These are phyloP conservation scores for Cydonia oblonga DNA, from an alignment of 331 rosid species.

Conservation along the genomic window DNA sequence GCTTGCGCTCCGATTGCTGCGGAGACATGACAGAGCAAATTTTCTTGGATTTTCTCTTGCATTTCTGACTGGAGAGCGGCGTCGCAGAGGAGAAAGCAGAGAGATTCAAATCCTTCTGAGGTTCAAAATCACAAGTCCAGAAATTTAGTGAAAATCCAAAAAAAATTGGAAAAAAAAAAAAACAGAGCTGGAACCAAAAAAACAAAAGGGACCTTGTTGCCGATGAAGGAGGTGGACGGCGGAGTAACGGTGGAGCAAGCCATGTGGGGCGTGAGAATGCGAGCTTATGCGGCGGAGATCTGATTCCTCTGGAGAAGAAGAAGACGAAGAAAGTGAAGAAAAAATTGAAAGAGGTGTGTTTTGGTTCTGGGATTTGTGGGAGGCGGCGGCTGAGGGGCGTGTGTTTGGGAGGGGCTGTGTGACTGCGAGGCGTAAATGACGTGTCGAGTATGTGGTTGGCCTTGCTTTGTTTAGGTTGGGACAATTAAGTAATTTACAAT, in stretches of 20 bases:
- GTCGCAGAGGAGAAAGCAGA: constrained; percentile 34
- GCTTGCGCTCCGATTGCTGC: constrained; percentile 66
- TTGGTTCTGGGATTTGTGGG: not conserved
- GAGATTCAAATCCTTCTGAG: constrained; percentile 41
- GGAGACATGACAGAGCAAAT: constrained; percentile 63
- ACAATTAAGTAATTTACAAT: too few species aligned
- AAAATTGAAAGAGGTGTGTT: not conserved
- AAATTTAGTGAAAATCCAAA: not conserved
- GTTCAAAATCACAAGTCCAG: not conserved
- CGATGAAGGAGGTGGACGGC: constrained; percentile 19
- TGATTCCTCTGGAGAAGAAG: not conserved
- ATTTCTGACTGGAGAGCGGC: constrained; percentile 26
- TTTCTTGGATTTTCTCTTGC: constrained; percentile 33
- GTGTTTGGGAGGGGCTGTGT: not conserved
- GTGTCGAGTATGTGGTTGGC: not conserved
- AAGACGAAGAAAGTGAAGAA: not conserved
- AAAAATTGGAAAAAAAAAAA: not conserved
- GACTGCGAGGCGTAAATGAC: not conserved
- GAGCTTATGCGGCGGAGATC: not conserved
- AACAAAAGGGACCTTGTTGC: constrained; percentile 17
- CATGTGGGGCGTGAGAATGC: constrained; percentile 15
- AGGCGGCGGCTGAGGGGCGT: not conserved
- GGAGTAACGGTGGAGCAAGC: constrained; percentile 31
- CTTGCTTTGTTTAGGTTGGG: not conserved
- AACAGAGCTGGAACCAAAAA: not conserved